Base-by-base conservation (phyloP, 148 eudicot genomes). In the Nepenthes mirabilis region DNA sequence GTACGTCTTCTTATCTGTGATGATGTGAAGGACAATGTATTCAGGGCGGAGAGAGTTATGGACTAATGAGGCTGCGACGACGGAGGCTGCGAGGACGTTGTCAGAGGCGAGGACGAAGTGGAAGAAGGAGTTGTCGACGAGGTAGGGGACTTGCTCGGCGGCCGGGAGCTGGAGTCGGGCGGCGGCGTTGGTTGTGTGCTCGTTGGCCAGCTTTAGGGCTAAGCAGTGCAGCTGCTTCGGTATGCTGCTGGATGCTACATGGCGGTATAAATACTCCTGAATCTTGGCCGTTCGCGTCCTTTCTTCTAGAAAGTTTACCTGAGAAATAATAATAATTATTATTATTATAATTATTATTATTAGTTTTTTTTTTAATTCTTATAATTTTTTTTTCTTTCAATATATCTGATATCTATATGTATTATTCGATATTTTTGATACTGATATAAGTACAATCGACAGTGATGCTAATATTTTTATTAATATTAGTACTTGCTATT, bases 221-320 rank as follows among this genome's bases (percentile, higher is more conserved):
- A 91, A 86, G 68, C 97, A 89, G 54, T 89, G 83, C 14, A 86
- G 90, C 53, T 83, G 97, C 68, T 86, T 89, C 0, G 97, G 97
- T 43, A 89, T 88, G 85, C 98, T 83, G 71, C 90, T 91, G 5
- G 98, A 91, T 33, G 98, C 98, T 68, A 91, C 91, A 37, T 88
- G 98, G 57, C 98, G 79, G 66, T 91, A 91, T 12, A 91, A 71
- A 65, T 80, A 93, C 68, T 93, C 98, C 51, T 85, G 96, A 37
- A 88, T 86, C 77, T 93, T 93, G 13, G 96, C 98, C 43, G 71
- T 83, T 77, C 96, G 71, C n/a, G 95, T 83, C 53, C 88, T 86
- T 71, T 88, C 80, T 67, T 93, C 98, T 1, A 88, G 74, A 52
- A 75, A 77, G 52, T 66, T 78, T 33, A 91, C 76, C 97, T 87